A percentile compares a stretch with the other conserved stretches of the same genome.
Conservation (phyloP, 163 green algal species). For the Trebouxiophyceae sp. region DNA sequence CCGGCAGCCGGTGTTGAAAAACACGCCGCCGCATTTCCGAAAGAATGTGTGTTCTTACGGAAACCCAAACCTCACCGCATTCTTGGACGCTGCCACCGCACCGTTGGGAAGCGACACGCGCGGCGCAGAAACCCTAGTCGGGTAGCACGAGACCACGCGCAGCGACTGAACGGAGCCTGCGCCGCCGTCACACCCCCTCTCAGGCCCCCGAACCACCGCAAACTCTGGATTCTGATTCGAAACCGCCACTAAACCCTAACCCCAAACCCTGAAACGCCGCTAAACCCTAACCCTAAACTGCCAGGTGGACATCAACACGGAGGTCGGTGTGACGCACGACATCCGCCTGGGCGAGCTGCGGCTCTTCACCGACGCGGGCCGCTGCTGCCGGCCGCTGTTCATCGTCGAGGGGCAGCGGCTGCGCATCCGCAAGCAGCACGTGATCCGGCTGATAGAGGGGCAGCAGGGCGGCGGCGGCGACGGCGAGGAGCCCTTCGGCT, state of each 20-base stretch:
- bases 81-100: too few species aligned
- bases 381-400: slow-evolving; percentile 89
- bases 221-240: not conserved
- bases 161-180: too few species aligned
- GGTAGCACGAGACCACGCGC: too few species aligned
- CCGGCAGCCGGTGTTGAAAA: too few species aligned
- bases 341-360: slow-evolving; percentile 87
- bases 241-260: not conserved
- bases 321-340: slow-evolving; percentile 90
- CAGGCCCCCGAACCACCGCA: not conserved
- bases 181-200: too few species aligned
- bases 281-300: not conserved
- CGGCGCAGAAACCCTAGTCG: too few species aligned
- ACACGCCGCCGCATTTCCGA: too few species aligned
- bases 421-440: slow-evolving; percentile 72
- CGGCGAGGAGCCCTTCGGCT: slow-evolving; percentile 40
- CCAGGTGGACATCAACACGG: slow-evolving; percentile 69
- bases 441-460: slow-evolving; percentile 31
- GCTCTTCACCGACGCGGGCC: slow-evolving; percentile 90
- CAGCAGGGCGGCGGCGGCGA: slow-evolving; percentile 31
- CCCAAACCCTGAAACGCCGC: not conserved
- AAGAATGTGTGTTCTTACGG: too few species aligned
- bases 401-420: slow-evolving; percentile 82
- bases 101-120: too few species aligned
- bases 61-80: too few species aligned